Conservation (phyloP, 169 alveolate genomes). For the Perkinsus chesapeaki region DNA sequence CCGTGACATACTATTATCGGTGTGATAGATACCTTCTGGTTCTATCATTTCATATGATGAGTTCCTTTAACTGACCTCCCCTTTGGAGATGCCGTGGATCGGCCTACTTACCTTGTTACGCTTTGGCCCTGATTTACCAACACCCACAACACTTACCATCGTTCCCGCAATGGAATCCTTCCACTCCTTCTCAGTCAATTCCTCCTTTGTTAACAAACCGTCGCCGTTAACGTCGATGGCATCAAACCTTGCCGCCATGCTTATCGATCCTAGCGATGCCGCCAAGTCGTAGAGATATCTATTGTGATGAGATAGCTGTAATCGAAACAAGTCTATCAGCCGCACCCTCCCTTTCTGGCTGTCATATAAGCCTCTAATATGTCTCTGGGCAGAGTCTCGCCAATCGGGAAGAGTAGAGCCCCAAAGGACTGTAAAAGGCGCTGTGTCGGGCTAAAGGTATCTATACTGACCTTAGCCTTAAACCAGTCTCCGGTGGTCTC, state of each 20-base stretch:
- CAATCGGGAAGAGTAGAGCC: background rate
- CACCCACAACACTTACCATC: background rate
- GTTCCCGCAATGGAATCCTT: background rate
- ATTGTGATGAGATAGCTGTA: background rate
- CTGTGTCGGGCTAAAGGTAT: background rate
- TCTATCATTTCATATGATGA: background rate
- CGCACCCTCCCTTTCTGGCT: background rate
- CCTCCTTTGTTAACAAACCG: background rate
- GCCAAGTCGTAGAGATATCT: background rate
- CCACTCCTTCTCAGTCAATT: background rate
- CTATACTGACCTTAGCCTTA: background rate
- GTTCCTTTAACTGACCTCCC: background rate
- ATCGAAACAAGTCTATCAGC: background rate
- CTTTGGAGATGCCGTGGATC: background rate
- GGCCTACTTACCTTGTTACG: constrained; percentile 4
- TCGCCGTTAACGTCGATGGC: background rate
- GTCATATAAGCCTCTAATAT: background rate
- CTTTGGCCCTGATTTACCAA: background rate
- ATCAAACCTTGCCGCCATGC: background rate
- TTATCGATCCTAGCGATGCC: background rate
- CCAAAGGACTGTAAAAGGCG: background rate
- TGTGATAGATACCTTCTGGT: background rate
- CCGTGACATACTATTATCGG: background rate
- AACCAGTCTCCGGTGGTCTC: background rate
- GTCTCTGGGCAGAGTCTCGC: background rate